A percentile compares a stretch with the other conserved stretches of the same genome.
Conservation (phyloP, 345 rosid genomes). For the Brassica carinata region DNA sequence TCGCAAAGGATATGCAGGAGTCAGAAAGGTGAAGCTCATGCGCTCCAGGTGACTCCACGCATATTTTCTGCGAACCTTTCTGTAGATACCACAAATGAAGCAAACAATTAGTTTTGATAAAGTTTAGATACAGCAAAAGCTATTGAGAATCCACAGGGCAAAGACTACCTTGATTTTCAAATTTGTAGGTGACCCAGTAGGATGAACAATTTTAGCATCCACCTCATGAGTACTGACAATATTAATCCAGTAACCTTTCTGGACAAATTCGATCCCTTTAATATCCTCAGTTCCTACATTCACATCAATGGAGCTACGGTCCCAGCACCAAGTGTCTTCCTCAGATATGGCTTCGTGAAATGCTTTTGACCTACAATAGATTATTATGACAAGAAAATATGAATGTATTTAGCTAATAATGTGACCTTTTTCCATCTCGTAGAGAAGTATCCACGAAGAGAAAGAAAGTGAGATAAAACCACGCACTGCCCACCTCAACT, state of each 20-base stretch:
- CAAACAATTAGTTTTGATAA: not conserved
- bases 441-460: conserved; percentile 15
- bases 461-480: not conserved
- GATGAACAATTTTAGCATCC: conserved; percentile 67
- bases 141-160: conserved; percentile 13
- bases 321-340: conserved; percentile 95
- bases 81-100: conserved; percentile 44
- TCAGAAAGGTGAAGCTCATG: conserved; percentile 76
- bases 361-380: conserved; percentile 64
- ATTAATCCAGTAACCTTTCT: conserved; percentile 87
- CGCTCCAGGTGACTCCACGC: conserved; percentile 74
- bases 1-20: conserved; percentile 85
- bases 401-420: conserved; percentile 9
- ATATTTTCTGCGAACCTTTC: conserved; percentile 82
- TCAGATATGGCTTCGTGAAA: conserved; percentile 43
- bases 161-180: conserved; percentile 75
- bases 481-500: conserved; percentile 62
- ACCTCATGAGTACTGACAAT: conserved; percentile 77
- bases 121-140: conserved; percentile 1
- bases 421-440: conserved; percentile 12
- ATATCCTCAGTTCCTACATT: conserved; percentile 77
- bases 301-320: conserved; percentile 63
- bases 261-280: conserved; percentile 65
- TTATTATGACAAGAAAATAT: conserved; percentile 26
- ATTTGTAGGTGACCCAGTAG: conserved; percentile 55